These are phyloP conservation scores for Trichosporon coremiiforme DNA, from an alignment of 1,284 basidiomycete species.

Conservation along the genomic window DNA sequence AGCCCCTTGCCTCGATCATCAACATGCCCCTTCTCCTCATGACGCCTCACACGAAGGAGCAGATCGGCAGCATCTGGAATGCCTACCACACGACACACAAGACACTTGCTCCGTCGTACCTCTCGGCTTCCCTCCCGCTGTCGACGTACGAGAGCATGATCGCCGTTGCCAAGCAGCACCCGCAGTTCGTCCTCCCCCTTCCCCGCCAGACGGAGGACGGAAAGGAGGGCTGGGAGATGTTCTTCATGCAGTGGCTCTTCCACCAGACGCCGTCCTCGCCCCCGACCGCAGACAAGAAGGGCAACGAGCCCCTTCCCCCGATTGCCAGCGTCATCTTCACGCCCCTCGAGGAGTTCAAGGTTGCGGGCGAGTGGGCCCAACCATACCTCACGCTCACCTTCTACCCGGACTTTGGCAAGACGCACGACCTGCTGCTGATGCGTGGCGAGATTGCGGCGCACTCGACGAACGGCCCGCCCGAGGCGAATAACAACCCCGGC, in stretches of 20 bases:
- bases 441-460: slow-evolving; percentile 84
- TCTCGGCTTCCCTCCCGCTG: slow-evolving; percentile 76
- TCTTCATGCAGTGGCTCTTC: slow-evolving; percentile 82
- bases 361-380: slow-evolving; percentile 80
- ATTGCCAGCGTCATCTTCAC: slow-evolving; percentile 78
- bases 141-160: slow-evolving; percentile 74
- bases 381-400: slow-evolving; percentile 88
- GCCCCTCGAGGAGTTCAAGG: slow-evolving; percentile 91
- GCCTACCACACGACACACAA: slow-evolving; percentile 77
- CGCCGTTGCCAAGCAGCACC: slow-evolving; percentile 65
- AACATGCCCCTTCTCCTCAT: slow-evolving; percentile 72
- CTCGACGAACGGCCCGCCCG: slow-evolving; percentile 39
- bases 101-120: slow-evolving; percentile 75
- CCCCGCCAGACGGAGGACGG: slow-evolving; percentile 57
- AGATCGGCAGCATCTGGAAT: slow-evolving; percentile 80
- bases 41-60: slow-evolving; percentile 69
- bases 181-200: slow-evolving; percentile 76
- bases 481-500: slow-evolving; percentile 45
- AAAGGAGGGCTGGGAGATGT: slow-evolving; percentile 73
- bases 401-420: slow-evolving; percentile 82
- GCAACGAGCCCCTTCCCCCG: slow-evolving; percentile 51
- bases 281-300: slow-evolving; percentile 22
- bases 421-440: slow-evolving; percentile 82
- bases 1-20: slow-evolving; percentile 76
- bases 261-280: slow-evolving; percentile 65